phyloP scores from a whole-genome alignment of 345 rosid genomes.

The Rhodomyrtus tomentosa region DNA sequence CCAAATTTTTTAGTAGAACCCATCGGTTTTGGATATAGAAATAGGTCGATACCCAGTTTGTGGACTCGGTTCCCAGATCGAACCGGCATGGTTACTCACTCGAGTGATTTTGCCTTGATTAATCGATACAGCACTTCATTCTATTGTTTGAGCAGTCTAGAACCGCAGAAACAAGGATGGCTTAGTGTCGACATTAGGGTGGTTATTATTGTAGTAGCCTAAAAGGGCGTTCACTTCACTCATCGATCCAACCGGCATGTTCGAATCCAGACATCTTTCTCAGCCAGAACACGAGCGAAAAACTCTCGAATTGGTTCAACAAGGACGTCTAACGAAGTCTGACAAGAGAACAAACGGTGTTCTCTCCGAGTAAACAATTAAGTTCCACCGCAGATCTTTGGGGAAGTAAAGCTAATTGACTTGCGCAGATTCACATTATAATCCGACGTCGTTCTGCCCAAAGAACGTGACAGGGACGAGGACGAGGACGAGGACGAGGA shows the following conservation, averaged over 20 bases:
- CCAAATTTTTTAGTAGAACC: not conserved
- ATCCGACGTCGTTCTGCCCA: not conserved
- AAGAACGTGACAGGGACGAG: too few species aligned
- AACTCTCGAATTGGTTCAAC: not conserved
- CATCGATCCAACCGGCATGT: not conserved
- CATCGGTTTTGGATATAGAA: not conserved
- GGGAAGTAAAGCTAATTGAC: not conserved
- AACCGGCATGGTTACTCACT: rapidly evolving
- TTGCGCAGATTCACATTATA: not conserved
- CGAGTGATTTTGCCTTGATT: not conserved
- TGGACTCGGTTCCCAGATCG: not conserved
- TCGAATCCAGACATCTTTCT: not conserved
- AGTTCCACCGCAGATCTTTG: not conserved
- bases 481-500: not conserved
- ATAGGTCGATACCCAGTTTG: not conserved
- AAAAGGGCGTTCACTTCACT: not conserved
- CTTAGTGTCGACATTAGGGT: not conserved
- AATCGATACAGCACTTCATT: not conserved
- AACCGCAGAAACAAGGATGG: not conserved
- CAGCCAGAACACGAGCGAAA: not conserved
- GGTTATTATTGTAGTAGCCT: not conserved
- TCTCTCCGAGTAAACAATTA: not conserved
- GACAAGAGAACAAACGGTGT: not conserved
- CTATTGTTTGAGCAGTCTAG: not conserved
- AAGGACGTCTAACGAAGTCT: not conserved